Evolutionary conservation across 116 monocot species (phyloP), one percentile per base, ranked within the genome.

Genomic region (Zostera marina): DNA sequence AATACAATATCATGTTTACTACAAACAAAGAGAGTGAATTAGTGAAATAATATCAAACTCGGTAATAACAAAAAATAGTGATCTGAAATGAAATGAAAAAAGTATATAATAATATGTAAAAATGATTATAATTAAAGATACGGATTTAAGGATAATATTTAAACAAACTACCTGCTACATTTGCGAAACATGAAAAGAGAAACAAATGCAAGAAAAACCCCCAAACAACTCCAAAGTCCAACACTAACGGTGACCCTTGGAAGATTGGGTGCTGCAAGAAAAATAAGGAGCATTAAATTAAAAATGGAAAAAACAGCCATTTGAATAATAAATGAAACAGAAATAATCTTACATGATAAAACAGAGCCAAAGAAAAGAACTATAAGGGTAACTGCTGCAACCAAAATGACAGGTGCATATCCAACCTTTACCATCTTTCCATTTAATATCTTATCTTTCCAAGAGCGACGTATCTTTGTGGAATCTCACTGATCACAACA

Each of bases 171-270:
- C 96, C 89, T 85, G 85, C 82, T 85, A 62, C 81, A 85, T 73
- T 75, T 85, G 60, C 85, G 75, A 60, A 96, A 76, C 96, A 89
- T 88, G 23, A 70, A 54, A 13, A 85, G 41, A 9, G 85, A 73
- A 52, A 53, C 85, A 70, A 76, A 64, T 48, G 68, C 77, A 78
- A 85, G 80, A 76, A 82, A 82, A 63, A 88, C 38, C 41, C 58
- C 79, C 62, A 52, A 69, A 77, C 82, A 96, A n/a, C 73, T 68
- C 89, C 88, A 96, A 39, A 96, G 67, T 59, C 75, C 96, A 74
- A 81, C 70, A 61, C 58, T 62, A 70, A 88, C 82, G 58, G 85
- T 89, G 63, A 96, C 59, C 65, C 76, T 88, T 9, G 76, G 56
- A 73, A 98, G 78, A 66, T 74, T 83, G 42, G 96, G 74, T 56